Base-by-base conservation (phyloP, 441 rosid species). In the Flueggea neowawraea region DNA sequence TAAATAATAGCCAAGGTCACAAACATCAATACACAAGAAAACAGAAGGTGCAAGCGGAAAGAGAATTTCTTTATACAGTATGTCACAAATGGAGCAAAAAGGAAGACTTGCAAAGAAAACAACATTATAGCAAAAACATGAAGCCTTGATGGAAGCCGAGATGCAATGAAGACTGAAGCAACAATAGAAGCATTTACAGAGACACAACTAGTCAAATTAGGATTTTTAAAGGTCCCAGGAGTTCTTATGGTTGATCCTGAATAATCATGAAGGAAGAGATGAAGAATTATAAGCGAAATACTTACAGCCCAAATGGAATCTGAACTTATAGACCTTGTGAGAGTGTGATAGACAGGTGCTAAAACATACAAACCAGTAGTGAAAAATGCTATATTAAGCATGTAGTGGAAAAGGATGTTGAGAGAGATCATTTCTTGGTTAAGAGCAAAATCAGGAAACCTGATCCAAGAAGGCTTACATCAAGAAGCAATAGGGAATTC, bases 191-290 rank as follows among this genome's bases (percentile, higher is more conserved):
- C 93, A 69, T 89, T 92, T 14, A 92, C 55, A 3, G 95, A 86
- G 50, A 92, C 78, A 60, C 91, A 86, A 60, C 85, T 84, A 5
- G 88, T 84, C 64, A 87, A 74, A 63, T 72, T 82, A 7, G 98
- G 90, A 14, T 73, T 82, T 60, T 84, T 77, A 17, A 83, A 61
- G 22, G 89, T 80, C 13, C 91, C 95, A 0, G 91, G 85, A 22
- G 93, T 83, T 72, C 68, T 81, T 55, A 89, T 75, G 0, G 96
- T 78, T 17, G 82, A 79, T 2, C 88, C 88, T 2, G 96, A 76
- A 70, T 91, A 87, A 79, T 91, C 95, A 12, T 87, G 98, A 52
- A 91, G 68, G 83, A 91, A 91, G 66, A 91, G 91, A 61, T 92
- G 98, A 57, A 91, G 84, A 51, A 89, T 11, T 6, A 87, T 78